These are phyloP conservation scores for Parastagonospora nodorum DNA, from an alignment of 2,329 filamentous ascomycete species.

Conservation along the genomic window DNA sequence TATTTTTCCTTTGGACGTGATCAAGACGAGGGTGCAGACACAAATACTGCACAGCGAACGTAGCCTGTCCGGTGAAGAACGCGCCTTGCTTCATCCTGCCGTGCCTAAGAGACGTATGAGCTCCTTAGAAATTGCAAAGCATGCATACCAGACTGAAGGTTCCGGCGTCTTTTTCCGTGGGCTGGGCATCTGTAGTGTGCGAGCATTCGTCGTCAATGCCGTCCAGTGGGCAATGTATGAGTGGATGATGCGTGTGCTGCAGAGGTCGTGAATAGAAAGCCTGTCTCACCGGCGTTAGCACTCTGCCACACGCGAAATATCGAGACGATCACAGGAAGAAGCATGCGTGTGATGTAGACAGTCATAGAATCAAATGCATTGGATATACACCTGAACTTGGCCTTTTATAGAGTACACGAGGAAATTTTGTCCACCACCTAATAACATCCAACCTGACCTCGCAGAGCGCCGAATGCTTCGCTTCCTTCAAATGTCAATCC, in stretches of 20 bases:
- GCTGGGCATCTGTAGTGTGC: slow-evolving; percentile 77
- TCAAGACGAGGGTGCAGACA: slow-evolving; percentile 91
- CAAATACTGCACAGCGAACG: slow-evolving; percentile 52
- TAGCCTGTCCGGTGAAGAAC: slow-evolving; percentile 18
- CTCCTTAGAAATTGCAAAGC: slow-evolving; percentile 67
- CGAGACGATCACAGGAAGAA: neutral
- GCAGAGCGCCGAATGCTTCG: slow-evolving; percentile 13
- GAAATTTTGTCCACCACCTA: slow-evolving; percentile 32
- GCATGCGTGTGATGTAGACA: neutral
- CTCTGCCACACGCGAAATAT: neutral
- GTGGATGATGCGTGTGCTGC: slow-evolving; percentile 70
- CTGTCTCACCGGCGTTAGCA: neutral
- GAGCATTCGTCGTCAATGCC: slow-evolving; percentile 92
- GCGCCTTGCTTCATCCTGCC: slow-evolving; percentile 23
- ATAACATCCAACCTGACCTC: slow-evolving; percentile 12
- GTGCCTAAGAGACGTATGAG: slow-evolving; percentile 48
- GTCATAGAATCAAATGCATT: neutral
- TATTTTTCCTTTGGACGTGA: slow-evolving; percentile 87
- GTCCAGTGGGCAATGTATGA: slow-evolving; percentile 93
- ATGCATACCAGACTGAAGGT: slow-evolving; percentile 73
- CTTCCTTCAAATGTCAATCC: slow-evolving; percentile 20
- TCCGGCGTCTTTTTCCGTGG: slow-evolving; percentile 80
- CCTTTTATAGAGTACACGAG: slow-evolving; percentile 42
- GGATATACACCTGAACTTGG: slow-evolving; percentile 17
- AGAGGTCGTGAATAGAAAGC: slow-evolving; percentile 11